These are phyloP conservation scores for Lolium rigidum DNA, from an alignment of 176 grass and related monocot species.

Conservation along the genomic window DNA sequence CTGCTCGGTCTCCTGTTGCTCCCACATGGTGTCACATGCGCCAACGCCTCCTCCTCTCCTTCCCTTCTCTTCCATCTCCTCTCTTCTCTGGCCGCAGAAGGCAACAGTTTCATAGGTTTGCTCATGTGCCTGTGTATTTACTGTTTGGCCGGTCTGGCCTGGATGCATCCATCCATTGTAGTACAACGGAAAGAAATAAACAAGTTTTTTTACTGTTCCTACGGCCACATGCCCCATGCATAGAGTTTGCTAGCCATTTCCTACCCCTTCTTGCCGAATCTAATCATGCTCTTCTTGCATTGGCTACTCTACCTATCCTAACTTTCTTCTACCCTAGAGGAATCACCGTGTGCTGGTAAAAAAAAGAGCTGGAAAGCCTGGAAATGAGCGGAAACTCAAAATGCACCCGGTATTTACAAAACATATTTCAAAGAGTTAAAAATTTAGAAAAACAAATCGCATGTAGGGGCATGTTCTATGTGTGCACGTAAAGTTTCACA, in stretches of 20 bases:
- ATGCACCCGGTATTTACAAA: too few species aligned
- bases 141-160: conserved; percentile 42
- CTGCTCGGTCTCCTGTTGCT: conserved; percentile 54
- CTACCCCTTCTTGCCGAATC: conserved; percentile 41
- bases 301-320: conserved; percentile 4
- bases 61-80: conserved; percentile 3
- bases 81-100: conserved; percentile 2
- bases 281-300: conserved; percentile 53
- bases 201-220: conserved; percentile 18
- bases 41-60: too few species aligned
- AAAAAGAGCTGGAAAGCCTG: conserved; percentile 32
- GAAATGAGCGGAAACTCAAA: conserved; percentile 32
- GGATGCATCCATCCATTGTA: conserved; percentile 35
- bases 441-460: too few species aligned
- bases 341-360: conserved; percentile 48
- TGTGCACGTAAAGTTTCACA: too few species aligned
- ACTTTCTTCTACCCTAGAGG: conserved; percentile 42
- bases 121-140: conserved; percentile 25
- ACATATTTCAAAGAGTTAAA: too few species aligned
- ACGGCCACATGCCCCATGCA: conserved; percentile 1
- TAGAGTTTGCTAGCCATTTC: conserved; percentile 23
- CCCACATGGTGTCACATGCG: conserved; percentile 73
- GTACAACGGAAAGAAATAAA: conserved; percentile 16
- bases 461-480: too few species aligned
- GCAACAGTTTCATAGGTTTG: conserved; percentile 48